Conservation (phyloP, 805 yeast species). For the Yamadazyma philogaea region DNA sequence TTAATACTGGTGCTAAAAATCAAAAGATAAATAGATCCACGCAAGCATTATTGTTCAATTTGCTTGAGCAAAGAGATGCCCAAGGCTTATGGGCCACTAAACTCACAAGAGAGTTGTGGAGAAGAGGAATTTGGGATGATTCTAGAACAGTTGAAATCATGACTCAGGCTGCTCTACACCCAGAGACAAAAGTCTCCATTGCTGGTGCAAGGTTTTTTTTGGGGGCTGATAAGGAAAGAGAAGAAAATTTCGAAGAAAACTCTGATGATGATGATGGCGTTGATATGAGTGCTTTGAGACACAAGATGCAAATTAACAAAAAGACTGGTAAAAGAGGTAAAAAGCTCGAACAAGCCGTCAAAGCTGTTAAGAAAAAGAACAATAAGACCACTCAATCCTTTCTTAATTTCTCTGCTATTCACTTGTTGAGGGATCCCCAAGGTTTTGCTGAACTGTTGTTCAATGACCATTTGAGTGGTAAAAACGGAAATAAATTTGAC, state of each 20-base stretch:
- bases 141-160: conserved; percentile 94
- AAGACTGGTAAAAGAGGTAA: conserved; percentile 76
- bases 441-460: conserved; percentile 90
- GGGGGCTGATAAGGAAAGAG: conserved; percentile 94
- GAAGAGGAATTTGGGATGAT: conserved; percentile 98
- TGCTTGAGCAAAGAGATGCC: conserved; percentile 70
- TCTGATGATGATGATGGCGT: conserved; percentile 54
- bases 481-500: conserved; percentile 65
- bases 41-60: conserved; percentile 86
- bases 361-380: conserved; percentile 62
- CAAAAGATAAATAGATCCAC: conserved; percentile 87
- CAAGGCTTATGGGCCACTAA: conserved; percentile 97
- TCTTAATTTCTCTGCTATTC: conserved; percentile 92
- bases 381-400: conserved; percentile 57
- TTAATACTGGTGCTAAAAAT: conserved; percentile 85
- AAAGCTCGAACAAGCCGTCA: conserved; percentile 72
- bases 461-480: conserved; percentile 65
- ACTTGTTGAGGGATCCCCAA: conserved; percentile 92
- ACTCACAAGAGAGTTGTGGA: conserved; percentile 92
- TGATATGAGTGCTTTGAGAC: conserved; percentile 72
- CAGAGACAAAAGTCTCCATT: conserved; percentile 79
- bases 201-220: conserved; percentile 90
- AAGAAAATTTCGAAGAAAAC: conserved; percentile 73
- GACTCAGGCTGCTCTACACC: conserved; percentile 92
- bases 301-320: conserved; percentile 79